Percentiles rank a stretch among this genome's conserved stretches.
Conservation (phyloP, 345 rosid genomes). For the Acer yangbiense region DNA sequence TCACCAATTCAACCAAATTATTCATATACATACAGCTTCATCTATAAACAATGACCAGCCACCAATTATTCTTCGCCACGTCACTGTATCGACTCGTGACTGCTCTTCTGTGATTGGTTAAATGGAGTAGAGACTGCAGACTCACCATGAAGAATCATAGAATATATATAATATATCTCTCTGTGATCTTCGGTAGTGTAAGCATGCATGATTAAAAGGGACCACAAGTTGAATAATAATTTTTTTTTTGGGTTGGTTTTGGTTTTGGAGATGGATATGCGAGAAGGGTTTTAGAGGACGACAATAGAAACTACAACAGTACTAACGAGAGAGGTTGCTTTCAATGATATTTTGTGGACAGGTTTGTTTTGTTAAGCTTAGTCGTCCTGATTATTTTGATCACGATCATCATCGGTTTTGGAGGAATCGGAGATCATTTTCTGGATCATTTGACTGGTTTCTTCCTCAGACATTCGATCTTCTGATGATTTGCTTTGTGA, state of each 20-base stretch:
- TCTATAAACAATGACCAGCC: too few species aligned
- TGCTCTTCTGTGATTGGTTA: not conserved
- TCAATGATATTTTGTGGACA: not conserved
- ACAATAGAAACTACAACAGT: not conserved
- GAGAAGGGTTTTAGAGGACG: not conserved
- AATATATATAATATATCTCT: not conserved
- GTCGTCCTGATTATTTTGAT: constrained; percentile 33
- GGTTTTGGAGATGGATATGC: not conserved
- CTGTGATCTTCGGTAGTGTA: constrained; percentile 20
- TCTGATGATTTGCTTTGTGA: constrained; percentile 50
- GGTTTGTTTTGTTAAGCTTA: not conserved
- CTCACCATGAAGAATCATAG: not conserved
- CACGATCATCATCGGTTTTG: constrained; percentile 16
- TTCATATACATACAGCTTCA: too few species aligned
- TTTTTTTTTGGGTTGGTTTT: not conserved
- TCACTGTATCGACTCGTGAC: too few species aligned
- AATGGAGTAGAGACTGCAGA: not conserved
- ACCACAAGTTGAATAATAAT: not conserved
- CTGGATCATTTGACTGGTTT: constrained; percentile 75
- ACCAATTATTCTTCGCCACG: too few species aligned
- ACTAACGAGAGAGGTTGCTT: not conserved
- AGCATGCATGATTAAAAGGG: not conserved
- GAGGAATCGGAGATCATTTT: constrained; percentile 67
- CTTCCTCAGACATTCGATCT: constrained; percentile 81
- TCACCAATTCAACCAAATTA: too few species aligned